phyloP scores from a whole-genome alignment of 2,329 filamentous ascomycete species.

The Ramularia endophylla region DNA sequence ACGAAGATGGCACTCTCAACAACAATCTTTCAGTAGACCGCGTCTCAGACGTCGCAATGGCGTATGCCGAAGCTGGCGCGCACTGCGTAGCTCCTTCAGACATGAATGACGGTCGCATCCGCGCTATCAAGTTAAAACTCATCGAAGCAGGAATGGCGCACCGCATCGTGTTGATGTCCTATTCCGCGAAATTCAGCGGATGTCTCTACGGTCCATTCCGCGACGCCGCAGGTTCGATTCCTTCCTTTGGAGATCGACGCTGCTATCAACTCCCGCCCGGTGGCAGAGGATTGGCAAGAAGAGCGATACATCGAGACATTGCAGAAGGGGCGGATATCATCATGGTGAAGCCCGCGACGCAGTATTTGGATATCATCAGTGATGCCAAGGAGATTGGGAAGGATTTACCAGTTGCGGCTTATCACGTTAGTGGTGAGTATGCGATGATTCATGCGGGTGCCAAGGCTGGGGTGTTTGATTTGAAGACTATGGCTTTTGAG shows the following conservation, averaged over 20 bases:
- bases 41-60: slow-evolving; percentile 94
- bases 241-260: slow-evolving; percentile 87
- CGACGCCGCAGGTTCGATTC: slow-evolving; percentile 85
- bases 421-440: slow-evolving; percentile 95
- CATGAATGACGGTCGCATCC: slow-evolving; percentile 98
- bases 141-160: slow-evolving; percentile 94
- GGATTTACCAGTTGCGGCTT: slow-evolving; percentile 88
- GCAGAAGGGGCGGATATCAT: slow-evolving; percentile 93
- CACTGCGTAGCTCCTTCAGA: slow-evolving; percentile 97
- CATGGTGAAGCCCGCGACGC: slow-evolving; percentile 97
- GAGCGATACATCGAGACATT: slow-evolving; percentile 86
- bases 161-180: slow-evolving; percentile 90
- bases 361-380: slow-evolving; percentile 95
- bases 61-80: slow-evolving; percentile 90
- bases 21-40: slow-evolving; percentile 90
- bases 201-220: slow-evolving; percentile 97
- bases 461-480: slow-evolving; percentile 92
- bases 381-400: slow-evolving; percentile 92
- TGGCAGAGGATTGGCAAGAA: slow-evolving; percentile 81
- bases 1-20: slow-evolving; percentile 88
- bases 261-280: slow-evolving; percentile 97
- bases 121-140: slow-evolving; percentile 95
- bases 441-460: slow-evolving; percentile 96
- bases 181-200: slow-evolving; percentile 95
- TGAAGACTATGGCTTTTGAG: slow-evolving; percentile 93